Base-by-base conservation (phyloP, 495 filamentous ascomycete genomes). In the Xylaria palmicola region DNA sequence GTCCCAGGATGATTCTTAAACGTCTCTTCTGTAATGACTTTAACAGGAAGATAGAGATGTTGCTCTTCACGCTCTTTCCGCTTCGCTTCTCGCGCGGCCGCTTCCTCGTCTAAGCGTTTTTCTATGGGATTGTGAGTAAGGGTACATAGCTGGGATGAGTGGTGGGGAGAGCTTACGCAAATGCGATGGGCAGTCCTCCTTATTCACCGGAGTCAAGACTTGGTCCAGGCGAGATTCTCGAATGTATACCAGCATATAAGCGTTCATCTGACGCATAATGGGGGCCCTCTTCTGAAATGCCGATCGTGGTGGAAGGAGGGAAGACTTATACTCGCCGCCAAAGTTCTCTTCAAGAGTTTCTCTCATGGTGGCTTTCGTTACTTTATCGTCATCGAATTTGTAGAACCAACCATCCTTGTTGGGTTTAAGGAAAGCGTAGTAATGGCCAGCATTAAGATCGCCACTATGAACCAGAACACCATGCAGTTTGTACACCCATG, bases 201-300 rank as follows among this genome's bases (percentile, higher is more conserved):
- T 79, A 12, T 84, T 81, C 40, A 94, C 87, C 0, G 88, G 83
- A 48, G 87, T 83, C 52, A 98, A 83, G 57, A 97, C 87, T 62
- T 88, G 81, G 68, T 96, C 91, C 36, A 91, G 73, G 44, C 88
- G 83, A 49, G 86, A 89, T 75, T 97, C 91, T 27, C 95, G 88
- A 62, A 98, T 88, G 70, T 99, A 99, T 13, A 99, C 95, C 76
- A 99, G 75, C 94, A 99, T 99, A 78, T 99, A 99, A 15, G 94
- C 95, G 66, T 81, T 87, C 75, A 81, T 84, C 32, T 82, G 79
- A 26, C 82, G 74, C 73, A 84, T 81, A n/a, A 80, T 59, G 0
- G 78, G 76, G 2, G 79, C 67, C 65, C 76, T 77, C 65, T 81
- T 83, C 26, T 75, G 74, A 6, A 68, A 62, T 1, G 68, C 60